Percentiles rank a stretch among this genome's conserved stretches.
Evolutionary conservation across 2,329 filamentous ascomycete genomes (phyloP).

Genomic region (Byssoonygena ceratinophila): DNA sequence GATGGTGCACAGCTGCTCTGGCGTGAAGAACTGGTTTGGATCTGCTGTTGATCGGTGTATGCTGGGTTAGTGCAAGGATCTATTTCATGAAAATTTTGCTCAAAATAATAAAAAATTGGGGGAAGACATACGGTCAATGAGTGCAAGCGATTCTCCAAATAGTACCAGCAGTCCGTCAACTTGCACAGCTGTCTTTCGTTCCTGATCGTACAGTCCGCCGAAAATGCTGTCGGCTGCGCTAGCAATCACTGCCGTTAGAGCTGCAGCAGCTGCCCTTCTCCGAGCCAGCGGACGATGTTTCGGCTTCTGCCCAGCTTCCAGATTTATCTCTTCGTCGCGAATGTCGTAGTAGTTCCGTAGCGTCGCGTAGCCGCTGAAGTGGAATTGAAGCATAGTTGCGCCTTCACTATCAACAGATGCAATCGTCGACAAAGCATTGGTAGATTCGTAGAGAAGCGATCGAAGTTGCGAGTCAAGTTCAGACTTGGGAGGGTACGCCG

Average conservation of each 20-base stretch:
- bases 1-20: constrained; percentile 62
- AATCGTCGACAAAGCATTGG: constrained; percentile 58
- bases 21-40: constrained; percentile 50
- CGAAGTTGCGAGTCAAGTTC: constrained; percentile 65
- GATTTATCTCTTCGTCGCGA: constrained; percentile 55
- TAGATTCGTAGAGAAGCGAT: constrained; percentile 60
- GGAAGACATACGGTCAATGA: constrained; percentile 50
- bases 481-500: constrained; percentile 59
- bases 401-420: constrained; percentile 68
- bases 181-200: constrained; percentile 70
- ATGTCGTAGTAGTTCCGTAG: constrained; percentile 81
- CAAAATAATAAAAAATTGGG: not conserved
- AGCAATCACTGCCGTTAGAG: constrained; percentile 70
- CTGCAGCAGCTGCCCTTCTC: constrained; percentile 59
- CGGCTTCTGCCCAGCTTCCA: constrained; percentile 30
- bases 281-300: constrained; percentile 46
- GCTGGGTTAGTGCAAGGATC: not conserved
- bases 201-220: constrained; percentile 75
- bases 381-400: constrained; percentile 69
- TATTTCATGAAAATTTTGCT: not conserved
- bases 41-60: constrained; percentile 30
- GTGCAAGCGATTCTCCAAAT: constrained; percentile 70
- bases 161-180: constrained; percentile 77
- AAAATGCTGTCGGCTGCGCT: constrained; percentile 84
- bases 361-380: constrained; percentile 85